Conservation (phyloP, 495 filamentous ascomycete species). For the Extremus antarcticus region DNA sequence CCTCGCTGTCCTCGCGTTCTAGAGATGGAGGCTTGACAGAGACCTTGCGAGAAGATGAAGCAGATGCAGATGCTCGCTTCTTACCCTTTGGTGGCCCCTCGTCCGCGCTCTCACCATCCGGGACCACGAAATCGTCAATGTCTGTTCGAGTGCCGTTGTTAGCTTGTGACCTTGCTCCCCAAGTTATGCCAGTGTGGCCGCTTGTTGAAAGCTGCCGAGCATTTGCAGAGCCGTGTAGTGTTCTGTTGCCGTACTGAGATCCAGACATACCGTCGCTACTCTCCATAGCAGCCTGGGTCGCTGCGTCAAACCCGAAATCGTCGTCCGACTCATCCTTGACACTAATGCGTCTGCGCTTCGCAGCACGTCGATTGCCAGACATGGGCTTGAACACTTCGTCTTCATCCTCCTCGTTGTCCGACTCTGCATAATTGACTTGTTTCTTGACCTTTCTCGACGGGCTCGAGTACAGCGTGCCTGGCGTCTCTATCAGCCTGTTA, state of each 20-base stretch:
- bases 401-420: slow-evolving; percentile 50
- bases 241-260: neutral
- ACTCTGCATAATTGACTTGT: slow-evolving; percentile 55
- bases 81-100: slow-evolving; percentile 56
- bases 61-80: slow-evolving; percentile 60
- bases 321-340: slow-evolving; percentile 51
- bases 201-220: slow-evolving; percentile 2
- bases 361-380: slow-evolving; percentile 24
- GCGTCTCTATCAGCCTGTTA: slow-evolving; percentile 27
- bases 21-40: slow-evolving; percentile 41
- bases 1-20: slow-evolving; percentile 38
- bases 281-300: slow-evolving; percentile 42
- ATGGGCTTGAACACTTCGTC: slow-evolving; percentile 38
- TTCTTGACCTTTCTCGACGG: slow-evolving; percentile 49
- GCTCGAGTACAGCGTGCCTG: slow-evolving; percentile 38
- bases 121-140: slow-evolving; percentile 75
- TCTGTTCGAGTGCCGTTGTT: slow-evolving; percentile 33
- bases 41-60: slow-evolving; percentile 45
- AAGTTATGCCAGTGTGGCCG: too few species aligned
- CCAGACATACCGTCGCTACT: slow-evolving; percentile 46
- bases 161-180: neutral
- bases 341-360: slow-evolving; percentile 28
- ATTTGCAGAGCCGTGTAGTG: slow-evolving; percentile 2
- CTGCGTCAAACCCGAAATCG: slow-evolving; percentile 52
- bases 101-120: slow-evolving; percentile 55